Evolutionary conservation across 768 basidiomycete genomes (phyloP).

Genomic region (Holtermanniella nyarrowii): DNA sequence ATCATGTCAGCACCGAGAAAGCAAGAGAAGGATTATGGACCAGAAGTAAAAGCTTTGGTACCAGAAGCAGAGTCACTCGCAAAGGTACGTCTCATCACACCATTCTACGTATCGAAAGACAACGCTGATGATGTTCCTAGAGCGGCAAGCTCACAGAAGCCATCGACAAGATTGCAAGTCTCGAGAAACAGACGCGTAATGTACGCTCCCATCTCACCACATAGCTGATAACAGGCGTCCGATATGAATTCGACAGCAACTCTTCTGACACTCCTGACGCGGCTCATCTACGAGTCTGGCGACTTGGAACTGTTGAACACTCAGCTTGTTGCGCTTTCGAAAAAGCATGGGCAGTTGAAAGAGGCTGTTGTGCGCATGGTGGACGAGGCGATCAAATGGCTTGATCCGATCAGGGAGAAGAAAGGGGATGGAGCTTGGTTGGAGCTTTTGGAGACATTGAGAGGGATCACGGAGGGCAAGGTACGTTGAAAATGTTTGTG

Average conservation of each 20-base stretch:
- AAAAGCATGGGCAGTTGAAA: slow-evolving; percentile 96
- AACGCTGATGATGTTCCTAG: slow-evolving; percentile 43
- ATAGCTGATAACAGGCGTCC: slow-evolving; percentile 54
- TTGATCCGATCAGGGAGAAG: slow-evolving; percentile 60
- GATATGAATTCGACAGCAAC: slow-evolving; percentile 85
- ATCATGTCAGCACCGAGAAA: slow-evolving; percentile 30
- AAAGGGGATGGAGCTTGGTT: slow-evolving; percentile 49
- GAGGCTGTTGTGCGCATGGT: slow-evolving; percentile 83
- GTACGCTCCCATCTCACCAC: slow-evolving; percentile 45
- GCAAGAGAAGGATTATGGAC: slow-evolving; percentile 57
- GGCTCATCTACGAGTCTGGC: slow-evolving; percentile 60
- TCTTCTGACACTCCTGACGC: slow-evolving; percentile 62
- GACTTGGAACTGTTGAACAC: slow-evolving; percentile 63
- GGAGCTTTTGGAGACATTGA: slow-evolving; percentile 75
- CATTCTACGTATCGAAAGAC: neutral
- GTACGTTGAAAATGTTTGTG: slow-evolving; percentile 44
- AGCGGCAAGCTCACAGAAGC: slow-evolving; percentile 72
- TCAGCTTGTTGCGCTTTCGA: slow-evolving; percentile 52
- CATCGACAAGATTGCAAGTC: slow-evolving; percentile 71
- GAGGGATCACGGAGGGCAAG: slow-evolving; percentile 93
- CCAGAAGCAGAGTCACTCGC: slow-evolving; percentile 58
- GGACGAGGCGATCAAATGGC: slow-evolving; percentile 70
- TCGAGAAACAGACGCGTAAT: slow-evolving; percentile 96
- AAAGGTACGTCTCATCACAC: slow-evolving; percentile 48
- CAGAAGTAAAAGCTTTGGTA: slow-evolving; percentile 66